These are phyloP conservation scores for Platanthera guangdongensis DNA, from an alignment of 106 monocot genomes.

Conservation along the genomic window DNA sequence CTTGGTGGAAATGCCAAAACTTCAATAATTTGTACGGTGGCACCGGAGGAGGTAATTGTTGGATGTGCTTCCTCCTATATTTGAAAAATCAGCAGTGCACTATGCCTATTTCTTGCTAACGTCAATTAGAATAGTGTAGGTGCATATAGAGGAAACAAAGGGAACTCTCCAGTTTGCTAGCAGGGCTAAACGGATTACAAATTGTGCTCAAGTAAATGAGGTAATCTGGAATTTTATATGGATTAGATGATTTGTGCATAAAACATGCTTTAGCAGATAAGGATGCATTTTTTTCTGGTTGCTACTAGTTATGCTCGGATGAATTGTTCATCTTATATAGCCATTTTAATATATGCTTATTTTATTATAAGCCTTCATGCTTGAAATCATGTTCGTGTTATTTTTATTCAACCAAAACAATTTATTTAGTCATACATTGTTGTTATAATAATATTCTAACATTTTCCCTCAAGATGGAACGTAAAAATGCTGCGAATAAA, in stretches of 20 bases:
- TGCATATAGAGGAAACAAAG: conserved; percentile 84
- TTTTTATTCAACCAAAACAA: no score
- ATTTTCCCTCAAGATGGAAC: no score
- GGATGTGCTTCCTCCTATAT: background rate
- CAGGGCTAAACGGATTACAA: conserved; percentile 89
- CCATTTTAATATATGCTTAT: background rate
- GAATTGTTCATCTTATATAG: background rate
- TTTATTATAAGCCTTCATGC: background rate
- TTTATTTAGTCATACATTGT: no score
- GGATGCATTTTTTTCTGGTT: background rate
- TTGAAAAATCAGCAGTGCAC: background rate
- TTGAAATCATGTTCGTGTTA: no score
- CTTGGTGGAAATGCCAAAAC: conserved; percentile 95
- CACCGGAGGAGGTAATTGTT: conserved; percentile 80
- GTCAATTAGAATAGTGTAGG: conserved; percentile 20
- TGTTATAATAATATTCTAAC: no score
- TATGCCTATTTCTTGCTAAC: background rate
- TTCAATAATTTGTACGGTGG: conserved; percentile 91
- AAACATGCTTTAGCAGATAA: background rate
- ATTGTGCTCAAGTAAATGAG: conserved; percentile 98
- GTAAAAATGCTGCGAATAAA: no score
- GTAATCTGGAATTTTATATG: conserved; percentile 19
- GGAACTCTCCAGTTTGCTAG: conserved; percentile 97
- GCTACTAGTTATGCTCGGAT: background rate
- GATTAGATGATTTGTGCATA: background rate